phyloP scores from a whole-genome alignment of 805 yeast genomes.

The Candida ipomoeae region DNA sequence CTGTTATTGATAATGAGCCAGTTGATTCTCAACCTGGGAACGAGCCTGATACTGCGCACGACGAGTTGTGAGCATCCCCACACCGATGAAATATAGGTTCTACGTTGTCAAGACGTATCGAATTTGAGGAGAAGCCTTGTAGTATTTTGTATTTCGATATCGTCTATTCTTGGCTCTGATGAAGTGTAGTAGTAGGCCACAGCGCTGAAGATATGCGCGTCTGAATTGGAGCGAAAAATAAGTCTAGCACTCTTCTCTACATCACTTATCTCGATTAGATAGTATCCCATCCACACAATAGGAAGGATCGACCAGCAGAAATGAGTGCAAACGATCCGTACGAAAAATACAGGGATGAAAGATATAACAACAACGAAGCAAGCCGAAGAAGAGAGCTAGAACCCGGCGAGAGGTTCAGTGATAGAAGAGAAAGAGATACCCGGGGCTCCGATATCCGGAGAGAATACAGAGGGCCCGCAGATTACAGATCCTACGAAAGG shows the following conservation, averaged over 20 bases:
- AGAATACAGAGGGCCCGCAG: slow-evolving; percentile 1
- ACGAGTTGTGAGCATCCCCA: background rate
- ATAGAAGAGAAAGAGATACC: slow-evolving; percentile 13
- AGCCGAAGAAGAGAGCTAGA: slow-evolving; percentile 5
- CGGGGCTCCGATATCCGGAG: slow-evolving; percentile 9
- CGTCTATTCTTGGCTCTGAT: background rate
- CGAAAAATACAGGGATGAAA: background rate
- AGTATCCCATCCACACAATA: background rate
- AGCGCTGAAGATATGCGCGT: background rate
- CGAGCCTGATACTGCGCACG: slow-evolving; percentile 1
- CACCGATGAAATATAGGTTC: background rate
- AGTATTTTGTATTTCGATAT: background rate
- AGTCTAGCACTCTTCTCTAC: background rate
- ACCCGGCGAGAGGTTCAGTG: background rate
- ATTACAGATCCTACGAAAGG: background rate
- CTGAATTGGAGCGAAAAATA: background rate
- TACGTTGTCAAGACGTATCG: background rate
- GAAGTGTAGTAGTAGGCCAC: background rate
- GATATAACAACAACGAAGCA: background rate
- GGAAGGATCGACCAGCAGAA: background rate
- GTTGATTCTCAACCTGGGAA: background rate
- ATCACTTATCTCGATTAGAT: background rate
- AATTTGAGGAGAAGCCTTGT: background rate
- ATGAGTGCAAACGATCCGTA: slow-evolving; percentile 2
- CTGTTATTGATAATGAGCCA: slow-evolving; percentile 7